Conservation (phyloP, 2,329 filamentous ascomycete genomes). For the Stachybotrys chartarum region DNA sequence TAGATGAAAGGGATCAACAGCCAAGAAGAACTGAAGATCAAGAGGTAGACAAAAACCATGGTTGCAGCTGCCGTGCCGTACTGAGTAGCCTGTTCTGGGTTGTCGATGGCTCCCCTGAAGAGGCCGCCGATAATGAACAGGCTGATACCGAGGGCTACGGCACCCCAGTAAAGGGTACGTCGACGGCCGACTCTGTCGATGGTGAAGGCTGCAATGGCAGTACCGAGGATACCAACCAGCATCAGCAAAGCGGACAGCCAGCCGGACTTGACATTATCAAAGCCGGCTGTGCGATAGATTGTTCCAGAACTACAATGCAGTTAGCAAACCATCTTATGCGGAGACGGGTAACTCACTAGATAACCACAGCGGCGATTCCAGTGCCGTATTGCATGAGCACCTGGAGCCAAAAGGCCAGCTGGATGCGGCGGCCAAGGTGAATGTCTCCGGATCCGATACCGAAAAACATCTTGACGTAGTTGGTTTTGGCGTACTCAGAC, state of each 20-base stretch:
- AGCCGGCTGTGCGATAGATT: slow-evolving; percentile 7
- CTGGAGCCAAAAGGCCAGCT: slow-evolving; percentile 31
- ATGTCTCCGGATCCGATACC: slow-evolving; percentile 24
- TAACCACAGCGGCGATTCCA: slow-evolving; percentile 7
- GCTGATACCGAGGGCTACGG: slow-evolving; percentile 18
- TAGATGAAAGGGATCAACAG: slow-evolving; percentile 21
- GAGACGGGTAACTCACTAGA: slow-evolving; percentile 3
- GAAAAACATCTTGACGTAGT: slow-evolving; percentile 31
- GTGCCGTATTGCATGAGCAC: slow-evolving; percentile 21
- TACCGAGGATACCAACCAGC: slow-evolving; percentile 41
- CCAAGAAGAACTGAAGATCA: slow-evolving; percentile 21
- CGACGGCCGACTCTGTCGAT: slow-evolving; percentile 28
- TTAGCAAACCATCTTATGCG: neutral
- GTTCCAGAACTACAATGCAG: slow-evolving; percentile 22
- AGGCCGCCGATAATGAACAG: slow-evolving; percentile 21
- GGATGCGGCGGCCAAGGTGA: slow-evolving; percentile 29
- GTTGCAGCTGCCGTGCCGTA: slow-evolving; percentile 22
- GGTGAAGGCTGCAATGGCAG: slow-evolving; percentile 38
- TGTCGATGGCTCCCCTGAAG: slow-evolving; percentile 9
- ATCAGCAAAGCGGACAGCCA: slow-evolving; percentile 41
- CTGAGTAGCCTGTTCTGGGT: slow-evolving; percentile 6
- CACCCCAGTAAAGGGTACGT: slow-evolving; percentile 25
- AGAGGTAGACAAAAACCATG: slow-evolving; percentile 21
- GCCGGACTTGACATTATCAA: slow-evolving; percentile 6
- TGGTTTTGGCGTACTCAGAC: slow-evolving; percentile 25